Base-by-base conservation (phyloP, 495 filamentous ascomycete genomes). In the Neurospora tetraspora region DNA sequence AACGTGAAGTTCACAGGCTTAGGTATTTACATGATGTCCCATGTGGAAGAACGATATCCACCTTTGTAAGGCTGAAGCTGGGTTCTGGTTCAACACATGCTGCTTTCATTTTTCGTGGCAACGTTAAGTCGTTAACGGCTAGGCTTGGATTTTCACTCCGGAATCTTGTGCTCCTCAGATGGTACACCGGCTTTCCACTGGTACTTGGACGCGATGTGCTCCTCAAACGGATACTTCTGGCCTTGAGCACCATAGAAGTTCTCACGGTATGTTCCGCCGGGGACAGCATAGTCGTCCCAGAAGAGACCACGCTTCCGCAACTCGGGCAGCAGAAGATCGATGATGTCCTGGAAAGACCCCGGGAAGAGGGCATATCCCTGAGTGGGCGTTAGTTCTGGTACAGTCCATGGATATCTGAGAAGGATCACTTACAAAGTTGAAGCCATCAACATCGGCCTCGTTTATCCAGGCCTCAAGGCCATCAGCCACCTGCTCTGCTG, bases 271-370 rank as follows among this genome's bases (percentile, higher is more conserved):
- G 87, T 86, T 18, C 85, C 86, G 14, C 83, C 84, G 8, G 82
- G 82, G 2, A 85, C 81, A 18, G 74, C 81, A 59, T 87, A 84
- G 61, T 86, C 82, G 27, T 85, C 81, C 80, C 85, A 86, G 76
- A 88, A 86, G 7, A 90, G 73, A 1, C 88, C 88, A 18, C 89
- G 80, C 65, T 77, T 82, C 70, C 85, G 78, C 73, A 91, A 78
- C 77, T 90, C 89, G 1, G 89, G 89, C 16, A 91, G 74, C 20
- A 91, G 78, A 23, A 89, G 76, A 69, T 90, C 87, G 69, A 88
- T 83, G n/a, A 90, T 81, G 72, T 90, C 89, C 73, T 87, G 83
- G 79, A 91, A 91, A 2, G 87, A 88, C 27, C 86, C 86, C 0
- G 89, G 90, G 71, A 86, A 88, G 38, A 86, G 86, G 1, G 86